Conservation (phyloP, 1,139 yeast genomes). For the Blastobotrys aristatus region DNA sequence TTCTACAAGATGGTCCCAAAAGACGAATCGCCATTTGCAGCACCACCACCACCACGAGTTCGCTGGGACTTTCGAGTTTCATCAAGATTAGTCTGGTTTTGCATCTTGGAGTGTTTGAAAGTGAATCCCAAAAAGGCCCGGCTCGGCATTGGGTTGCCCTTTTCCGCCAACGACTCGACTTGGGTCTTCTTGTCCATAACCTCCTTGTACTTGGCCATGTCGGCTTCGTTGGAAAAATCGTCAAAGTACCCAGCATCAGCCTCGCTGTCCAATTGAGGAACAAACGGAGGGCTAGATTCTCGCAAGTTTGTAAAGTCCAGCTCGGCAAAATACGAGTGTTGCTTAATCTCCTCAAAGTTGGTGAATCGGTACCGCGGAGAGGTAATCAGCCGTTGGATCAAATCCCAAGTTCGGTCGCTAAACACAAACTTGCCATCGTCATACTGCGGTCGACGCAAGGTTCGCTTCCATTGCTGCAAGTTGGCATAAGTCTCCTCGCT, state of each 20-base stretch:
- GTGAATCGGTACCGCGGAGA: constrained; percentile 70
- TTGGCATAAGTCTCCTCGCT: constrained; percentile 95
- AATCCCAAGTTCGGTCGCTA: constrained; percentile 95
- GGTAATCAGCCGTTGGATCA: constrained; percentile 70
- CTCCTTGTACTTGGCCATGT: constrained; percentile 96
- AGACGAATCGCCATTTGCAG: constrained; percentile 21
- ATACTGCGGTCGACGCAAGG: constrained; percentile 84
- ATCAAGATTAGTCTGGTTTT: constrained; percentile 17
- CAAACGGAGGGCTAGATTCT: constrained; percentile 74
- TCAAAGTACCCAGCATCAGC: constrained; percentile 99
- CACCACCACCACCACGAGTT: constrained; percentile 16
- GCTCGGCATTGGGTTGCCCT: constrained; percentile 48
- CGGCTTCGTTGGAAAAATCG: constrained; percentile 92
- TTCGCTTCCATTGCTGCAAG: constrained; percentile 86
- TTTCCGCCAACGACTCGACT: constrained; percentile 74
- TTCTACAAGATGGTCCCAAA: constrained; percentile 26
- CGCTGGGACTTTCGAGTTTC: constrained; percentile 15
- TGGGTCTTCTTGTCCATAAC: constrained; percentile 87
- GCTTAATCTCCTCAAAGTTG: constrained; percentile 73
- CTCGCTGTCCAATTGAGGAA: constrained; percentile 93
- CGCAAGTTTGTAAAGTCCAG: constrained; percentile 73
- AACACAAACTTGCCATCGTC: constrained; percentile 89
- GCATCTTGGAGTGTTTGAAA: constrained; percentile 59
- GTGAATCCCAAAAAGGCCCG: constrained; percentile 93
- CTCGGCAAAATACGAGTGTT: constrained; percentile 77